Conservation (phyloP, 2,329 filamentous ascomycete species). For the Penicillium sp. region DNA sequence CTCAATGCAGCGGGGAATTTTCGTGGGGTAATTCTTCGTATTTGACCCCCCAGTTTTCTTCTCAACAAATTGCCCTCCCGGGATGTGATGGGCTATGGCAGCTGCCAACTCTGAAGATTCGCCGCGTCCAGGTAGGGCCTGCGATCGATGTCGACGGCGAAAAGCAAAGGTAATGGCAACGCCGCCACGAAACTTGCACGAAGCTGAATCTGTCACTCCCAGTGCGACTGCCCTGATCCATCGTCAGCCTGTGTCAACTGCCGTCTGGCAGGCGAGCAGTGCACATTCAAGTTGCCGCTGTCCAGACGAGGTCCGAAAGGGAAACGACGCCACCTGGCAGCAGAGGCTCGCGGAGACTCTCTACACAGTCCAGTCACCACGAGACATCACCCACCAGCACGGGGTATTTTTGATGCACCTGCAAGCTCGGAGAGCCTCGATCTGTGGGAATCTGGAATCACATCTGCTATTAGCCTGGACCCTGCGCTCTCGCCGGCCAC, state of each 20-base stretch:
- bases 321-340: conserved; percentile 4
- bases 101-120: neutral
- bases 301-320: conserved; percentile 43
- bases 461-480: conserved; percentile 1
- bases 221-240: conserved; percentile 13
- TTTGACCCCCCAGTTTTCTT: conserved; percentile 6
- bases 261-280: conserved; percentile 34
- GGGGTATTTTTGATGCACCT: neutral
- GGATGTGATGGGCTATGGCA: conserved; percentile 2
- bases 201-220: neutral
- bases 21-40: neutral
- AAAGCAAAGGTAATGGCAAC: conserved; percentile 11
- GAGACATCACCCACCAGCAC: neutral
- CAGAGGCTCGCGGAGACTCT: neutral
- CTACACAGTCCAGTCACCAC: neutral
- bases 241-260: conserved; percentile 26
- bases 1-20: neutral
- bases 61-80: neutral
- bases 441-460: conserved; percentile 8
- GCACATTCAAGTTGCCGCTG: conserved; percentile 44
- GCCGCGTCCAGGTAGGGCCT: conserved; percentile 11
- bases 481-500: conserved; percentile 13
- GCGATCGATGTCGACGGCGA: conserved; percentile 18
- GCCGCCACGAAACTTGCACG: neutral
- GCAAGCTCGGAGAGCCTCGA: conserved; percentile 2